These are phyloP conservation scores for Leishmania martiniquensis DNA, from an alignment of 208 protist genomes.

Conservation along the genomic window DNA sequence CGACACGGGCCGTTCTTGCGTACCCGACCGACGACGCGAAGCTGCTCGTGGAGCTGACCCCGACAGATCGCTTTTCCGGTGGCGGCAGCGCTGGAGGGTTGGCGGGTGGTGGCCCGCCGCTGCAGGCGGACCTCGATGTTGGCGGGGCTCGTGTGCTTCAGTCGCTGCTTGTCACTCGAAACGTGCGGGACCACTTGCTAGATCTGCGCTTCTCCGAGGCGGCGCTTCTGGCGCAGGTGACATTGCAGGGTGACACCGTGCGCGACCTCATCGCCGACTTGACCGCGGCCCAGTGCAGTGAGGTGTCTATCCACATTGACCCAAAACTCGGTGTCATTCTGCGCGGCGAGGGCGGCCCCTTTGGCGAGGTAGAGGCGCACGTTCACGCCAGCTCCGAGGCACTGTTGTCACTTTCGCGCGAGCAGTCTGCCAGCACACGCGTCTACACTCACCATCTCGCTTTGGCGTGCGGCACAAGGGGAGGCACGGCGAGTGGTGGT, in stretches of 20 bases:
- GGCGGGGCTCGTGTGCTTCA: slow-evolving; percentile 44
- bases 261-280: slow-evolving; percentile 71
- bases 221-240: slow-evolving; percentile 43
- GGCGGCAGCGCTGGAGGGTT: not conserved
- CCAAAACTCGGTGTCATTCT: slow-evolving; percentile 48
- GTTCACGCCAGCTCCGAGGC: slow-evolving; percentile 46
- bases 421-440: slow-evolving; percentile 39
- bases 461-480: slow-evolving; percentile 53
- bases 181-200: slow-evolving; percentile 53
- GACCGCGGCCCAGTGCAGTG: slow-evolving; percentile 56
- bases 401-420: slow-evolving; percentile 37
- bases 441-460: slow-evolving; percentile 75
- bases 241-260: slow-evolving; percentile 56
- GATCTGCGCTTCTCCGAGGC: slow-evolving; percentile 72
- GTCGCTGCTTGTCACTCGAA: slow-evolving; percentile 65
- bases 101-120: not conserved
- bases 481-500: slow-evolving; percentile 7
- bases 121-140: not conserved
- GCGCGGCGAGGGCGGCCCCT: slow-evolving; percentile 56
- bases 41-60: slow-evolving; percentile 69
- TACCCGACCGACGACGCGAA: slow-evolving; percentile 57
- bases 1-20: slow-evolving; percentile 44
- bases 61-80: slow-evolving; percentile 11
- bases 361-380: slow-evolving; percentile 52
- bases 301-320: slow-evolving; percentile 43